Percentiles rank a stretch among this genome's conserved stretches.
Conservation (phyloP, 2,329 filamentous ascomycete species). For the Aureobasidium uvarum region DNA sequence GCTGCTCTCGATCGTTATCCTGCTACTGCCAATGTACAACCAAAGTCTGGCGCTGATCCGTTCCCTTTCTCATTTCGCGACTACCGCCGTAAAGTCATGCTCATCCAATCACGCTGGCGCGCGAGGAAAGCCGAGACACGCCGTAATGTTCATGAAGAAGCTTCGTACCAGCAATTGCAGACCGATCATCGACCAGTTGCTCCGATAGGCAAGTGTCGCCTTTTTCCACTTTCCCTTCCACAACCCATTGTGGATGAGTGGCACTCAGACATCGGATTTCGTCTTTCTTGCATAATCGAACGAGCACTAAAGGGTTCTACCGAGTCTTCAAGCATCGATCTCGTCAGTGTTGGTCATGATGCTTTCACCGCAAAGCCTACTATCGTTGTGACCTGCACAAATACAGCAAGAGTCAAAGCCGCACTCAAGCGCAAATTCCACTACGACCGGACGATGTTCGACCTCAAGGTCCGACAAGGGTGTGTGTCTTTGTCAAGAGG, state of each 20-base stretch:
- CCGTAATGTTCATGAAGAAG: not conserved
- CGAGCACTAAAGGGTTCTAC: constrained; percentile 70
- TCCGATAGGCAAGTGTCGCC: constrained; percentile 22
- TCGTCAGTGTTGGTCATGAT: constrained; percentile 70
- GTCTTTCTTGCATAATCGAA: constrained; percentile 68
- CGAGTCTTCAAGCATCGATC: constrained; percentile 74
- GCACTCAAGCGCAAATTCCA: constrained; percentile 68
- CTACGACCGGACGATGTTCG: constrained; percentile 64
- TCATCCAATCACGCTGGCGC: constrained; percentile 40
- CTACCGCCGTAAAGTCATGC: constrained; percentile 37
- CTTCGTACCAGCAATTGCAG: not conserved
- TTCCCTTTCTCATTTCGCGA: constrained; percentile 34
- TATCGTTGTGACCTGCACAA: constrained; percentile 73
- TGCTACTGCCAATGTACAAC: not conserved
- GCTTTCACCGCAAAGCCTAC: constrained; percentile 66
- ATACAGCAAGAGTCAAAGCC: constrained; percentile 67
- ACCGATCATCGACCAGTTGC: constrained; percentile 12
- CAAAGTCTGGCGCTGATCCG: not conserved
- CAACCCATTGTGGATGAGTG: constrained; percentile 66
- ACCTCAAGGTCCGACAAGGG: constrained; percentile 70
- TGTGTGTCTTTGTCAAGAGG: constrained; percentile 31
- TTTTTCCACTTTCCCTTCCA: constrained; percentile 50
- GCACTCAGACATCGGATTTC: constrained; percentile 68
- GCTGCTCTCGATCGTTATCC: not conserved
- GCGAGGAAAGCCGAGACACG: constrained; percentile 28